Conservation (phyloP, 345 rosid genomes). For the Citrus reticulata region DNA sequence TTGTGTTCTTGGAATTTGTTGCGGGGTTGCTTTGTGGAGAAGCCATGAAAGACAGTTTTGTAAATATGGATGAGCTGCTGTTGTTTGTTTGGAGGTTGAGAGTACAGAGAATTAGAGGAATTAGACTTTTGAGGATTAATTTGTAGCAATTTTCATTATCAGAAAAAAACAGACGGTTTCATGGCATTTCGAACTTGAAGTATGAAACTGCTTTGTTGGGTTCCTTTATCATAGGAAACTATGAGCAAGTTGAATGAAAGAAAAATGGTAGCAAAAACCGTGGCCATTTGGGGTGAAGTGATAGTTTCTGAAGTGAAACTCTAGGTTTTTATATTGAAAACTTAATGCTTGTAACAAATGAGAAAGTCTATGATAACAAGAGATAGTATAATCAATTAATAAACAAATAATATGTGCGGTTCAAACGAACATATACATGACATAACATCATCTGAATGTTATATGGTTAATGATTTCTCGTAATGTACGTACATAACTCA, state of each 20-base stretch:
- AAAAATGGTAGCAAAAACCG: too few relatives aligned
- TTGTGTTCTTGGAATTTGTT: slow-evolving; percentile 6
- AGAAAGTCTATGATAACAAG: too few relatives aligned
- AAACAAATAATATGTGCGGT: too few relatives aligned
- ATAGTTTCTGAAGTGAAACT: too few relatives aligned
- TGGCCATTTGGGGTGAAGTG: too few relatives aligned
- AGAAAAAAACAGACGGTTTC: slow-evolving; percentile 8
- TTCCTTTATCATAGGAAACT: neutral
- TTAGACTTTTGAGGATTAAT: neutral
- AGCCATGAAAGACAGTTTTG: slow-evolving; percentile 26
- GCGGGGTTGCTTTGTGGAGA: slow-evolving; percentile 6
- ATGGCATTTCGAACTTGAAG: slow-evolving; percentile 8
- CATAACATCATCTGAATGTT: too few relatives aligned
- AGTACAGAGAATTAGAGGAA: neutral
- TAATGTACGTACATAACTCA: too few relatives aligned
- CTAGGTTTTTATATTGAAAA: too few relatives aligned
- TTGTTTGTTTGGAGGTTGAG: neutral
- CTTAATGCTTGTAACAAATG: too few relatives aligned
- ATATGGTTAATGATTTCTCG: too few relatives aligned
- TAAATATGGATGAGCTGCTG: slow-evolving; percentile 12
- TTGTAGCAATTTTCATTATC: slow-evolving; percentile 3
- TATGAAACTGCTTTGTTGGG: neutral
- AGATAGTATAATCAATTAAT: too few relatives aligned
- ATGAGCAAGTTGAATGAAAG: neutral
- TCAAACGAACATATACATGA: too few relatives aligned